These are phyloP conservation scores for Puccinia coronata DNA, from an alignment of 1,284 basidiomycete species.

Conservation along the genomic window DNA sequence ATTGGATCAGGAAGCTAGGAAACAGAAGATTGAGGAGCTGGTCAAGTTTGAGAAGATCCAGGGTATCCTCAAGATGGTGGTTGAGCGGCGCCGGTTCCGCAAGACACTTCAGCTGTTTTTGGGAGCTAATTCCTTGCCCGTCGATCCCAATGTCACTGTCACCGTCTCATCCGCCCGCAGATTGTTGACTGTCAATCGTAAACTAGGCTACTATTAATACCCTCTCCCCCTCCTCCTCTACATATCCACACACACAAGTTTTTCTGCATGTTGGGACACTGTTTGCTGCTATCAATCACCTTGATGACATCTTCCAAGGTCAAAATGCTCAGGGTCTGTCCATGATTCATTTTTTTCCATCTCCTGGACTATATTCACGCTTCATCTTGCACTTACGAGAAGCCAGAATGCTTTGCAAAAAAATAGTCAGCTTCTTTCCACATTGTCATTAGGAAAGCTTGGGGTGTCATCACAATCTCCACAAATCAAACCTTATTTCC, in stretches of 20 bases:
- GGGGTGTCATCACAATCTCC: too few species aligned
- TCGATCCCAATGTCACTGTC: too few species aligned
- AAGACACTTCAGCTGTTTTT: too few species aligned
- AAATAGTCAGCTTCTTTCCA: conserved; percentile 99
- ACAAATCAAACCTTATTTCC: too few species aligned
- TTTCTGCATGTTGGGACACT: conserved; percentile 97
- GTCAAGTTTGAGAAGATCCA: conserved; percentile 81
- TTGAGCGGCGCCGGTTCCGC: conserved; percentile 69
- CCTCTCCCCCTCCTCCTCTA: too few species aligned
- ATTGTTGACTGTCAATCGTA: too few species aligned
- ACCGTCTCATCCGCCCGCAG: too few species aligned
- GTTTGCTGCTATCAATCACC: conserved; percentile 94
- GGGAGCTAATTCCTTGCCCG: too few species aligned
- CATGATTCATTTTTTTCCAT: background rate
- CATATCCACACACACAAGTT: too few species aligned
- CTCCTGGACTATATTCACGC: background rate
- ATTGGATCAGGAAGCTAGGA: conserved; percentile 72
- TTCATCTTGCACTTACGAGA: conserved; percentile 92
- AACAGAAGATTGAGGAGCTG: conserved; percentile 74
- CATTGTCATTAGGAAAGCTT: too few species aligned
- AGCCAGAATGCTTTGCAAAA: conserved; percentile 96
- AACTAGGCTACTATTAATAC: too few species aligned
- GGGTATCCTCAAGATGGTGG: conserved; percentile 74
- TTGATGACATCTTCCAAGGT: conserved; percentile 83
- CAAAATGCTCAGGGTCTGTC: conserved; percentile 77